phyloP scores from a whole-genome alignment of 257 asterid genomes.

The Ocimum tenuiflorum region DNA sequence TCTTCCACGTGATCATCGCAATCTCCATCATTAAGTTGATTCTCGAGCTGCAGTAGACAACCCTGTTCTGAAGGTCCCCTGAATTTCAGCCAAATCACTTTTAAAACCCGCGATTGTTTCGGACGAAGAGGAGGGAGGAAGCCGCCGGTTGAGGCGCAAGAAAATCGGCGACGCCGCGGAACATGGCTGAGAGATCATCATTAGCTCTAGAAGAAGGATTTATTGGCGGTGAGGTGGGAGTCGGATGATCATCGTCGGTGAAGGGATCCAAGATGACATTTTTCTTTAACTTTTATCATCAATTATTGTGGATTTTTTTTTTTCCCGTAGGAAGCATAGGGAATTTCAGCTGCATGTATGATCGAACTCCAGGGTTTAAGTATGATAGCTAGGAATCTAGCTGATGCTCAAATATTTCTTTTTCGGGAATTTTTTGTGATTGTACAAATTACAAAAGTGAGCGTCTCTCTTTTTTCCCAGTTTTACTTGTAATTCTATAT shows the following conservation, averaged over 20 bases:
- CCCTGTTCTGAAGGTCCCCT: slow-evolving; percentile 55
- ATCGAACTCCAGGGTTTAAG: slow-evolving; percentile 15
- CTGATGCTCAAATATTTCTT: neutral
- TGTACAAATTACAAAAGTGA: neutral
- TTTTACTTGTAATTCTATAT: too few species aligned
- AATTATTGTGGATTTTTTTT: neutral
- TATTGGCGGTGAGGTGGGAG: slow-evolving; percentile 10
- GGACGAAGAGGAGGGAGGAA: slow-evolving; percentile 23
- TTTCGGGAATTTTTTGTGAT: neutral
- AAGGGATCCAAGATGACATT: slow-evolving; percentile 68
- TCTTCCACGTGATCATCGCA: slow-evolving; percentile 30
- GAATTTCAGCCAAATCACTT: slow-evolving; percentile 65
- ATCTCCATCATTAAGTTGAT: slow-evolving; percentile 15
- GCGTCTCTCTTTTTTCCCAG: neutral
- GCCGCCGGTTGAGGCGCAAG: slow-evolving; percentile 46
- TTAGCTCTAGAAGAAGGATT: slow-evolving; percentile 29
- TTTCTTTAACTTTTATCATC: neutral
- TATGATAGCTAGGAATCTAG: slow-evolving; percentile 2
- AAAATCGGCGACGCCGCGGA: slow-evolving; percentile 66
- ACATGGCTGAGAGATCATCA: slow-evolving; percentile 42
- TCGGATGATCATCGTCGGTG: slow-evolving; percentile 29
- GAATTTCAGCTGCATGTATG: neutral
- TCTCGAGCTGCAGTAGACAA: slow-evolving; percentile 44
- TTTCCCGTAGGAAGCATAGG: neutral
- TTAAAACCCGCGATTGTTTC: slow-evolving; percentile 50